Base-by-base conservation (phyloP, 495 filamentous ascomycete species). In the Sordaria brevicollis region DNA sequence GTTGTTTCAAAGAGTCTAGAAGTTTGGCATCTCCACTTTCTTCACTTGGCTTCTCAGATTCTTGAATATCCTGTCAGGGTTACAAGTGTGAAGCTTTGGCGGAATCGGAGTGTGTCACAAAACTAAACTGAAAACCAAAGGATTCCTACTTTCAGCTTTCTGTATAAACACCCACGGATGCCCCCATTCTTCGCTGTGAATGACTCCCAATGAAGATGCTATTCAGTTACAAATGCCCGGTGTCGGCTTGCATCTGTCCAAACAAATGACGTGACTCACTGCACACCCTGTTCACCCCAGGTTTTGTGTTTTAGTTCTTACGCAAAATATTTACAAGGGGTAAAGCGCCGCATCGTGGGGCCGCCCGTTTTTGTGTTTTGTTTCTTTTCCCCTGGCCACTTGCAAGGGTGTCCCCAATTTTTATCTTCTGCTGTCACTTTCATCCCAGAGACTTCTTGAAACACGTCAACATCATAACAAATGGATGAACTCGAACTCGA, bases 281-380 rank as follows among this genome's bases (percentile, higher is more conserved):
- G 11, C 38, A 54, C 35, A 36, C 43, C 21, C 43, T 10, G 19
- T 72, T 70, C 73, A n/a, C n/a, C 73, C 74, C 73, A 69, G 73
- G 38, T 75, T 74, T n/a, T n/a, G n/a, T n/a, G n/a, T n/a, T n/a
- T 54, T 36, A 36, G 35, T 25, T 54, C 43, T 75, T 72, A 75
- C 67, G 67, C 66, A 71, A 73, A 67, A 65, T 38, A 29, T 74
- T 73, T 75, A 73, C 71, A 73, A 68, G 73, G 74, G 33, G 34
- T 65, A 65, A 17, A 19, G 71, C 67, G 31, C 35, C 43, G 67
- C 29, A 11, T 35, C 69, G 75, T 73, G 73, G 74, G 74, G 73
- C 49, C 49, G 74, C 71, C 49, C 49, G 21, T 31, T 57, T 57
- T 15, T 29, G 11, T 31, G 21, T 31, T 57, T 15, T 31, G 49